Percentiles rank a stretch among this genome's conserved stretches.
phyloP scores from a whole-genome alignment of 2,329 filamentous ascomycete species.

The Alternaria tenuissima region DNA sequence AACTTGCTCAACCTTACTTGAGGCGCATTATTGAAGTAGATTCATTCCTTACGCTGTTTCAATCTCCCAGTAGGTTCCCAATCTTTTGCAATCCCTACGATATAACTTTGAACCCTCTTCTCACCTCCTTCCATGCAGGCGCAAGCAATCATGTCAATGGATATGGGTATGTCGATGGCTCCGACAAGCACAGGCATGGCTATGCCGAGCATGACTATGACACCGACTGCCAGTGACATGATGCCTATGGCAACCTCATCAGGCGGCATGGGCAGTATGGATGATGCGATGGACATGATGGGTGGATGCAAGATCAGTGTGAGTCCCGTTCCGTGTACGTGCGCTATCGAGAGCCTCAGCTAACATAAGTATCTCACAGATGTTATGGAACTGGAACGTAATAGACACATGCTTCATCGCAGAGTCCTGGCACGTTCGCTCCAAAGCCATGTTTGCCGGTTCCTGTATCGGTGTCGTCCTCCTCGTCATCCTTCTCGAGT shows the following conservation, averaged over 20 bases:
- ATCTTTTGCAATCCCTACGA: background rate
- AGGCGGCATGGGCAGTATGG: slow-evolving; percentile 34
- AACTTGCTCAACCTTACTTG: slow-evolving; percentile 19
- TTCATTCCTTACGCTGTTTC: background rate
- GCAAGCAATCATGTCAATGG: slow-evolving; percentile 22
- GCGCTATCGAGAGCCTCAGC: background rate
- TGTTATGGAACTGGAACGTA: slow-evolving; percentile 84
- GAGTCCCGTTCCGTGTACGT: slow-evolving; percentile 1
- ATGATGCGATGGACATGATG: slow-evolving; percentile 33
- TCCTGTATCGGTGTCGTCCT: slow-evolving; percentile 81
- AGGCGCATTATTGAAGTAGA: background rate
- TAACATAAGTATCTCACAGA: slow-evolving; percentile 47
- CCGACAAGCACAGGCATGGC: background rate
- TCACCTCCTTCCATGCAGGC: background rate
- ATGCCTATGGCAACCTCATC: slow-evolving; percentile 23
- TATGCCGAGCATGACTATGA: slow-evolving; percentile 19
- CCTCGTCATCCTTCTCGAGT: slow-evolving; percentile 75
- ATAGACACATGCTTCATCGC: slow-evolving; percentile 77
- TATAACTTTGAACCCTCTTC: background rate
- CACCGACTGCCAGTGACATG: slow-evolving; percentile 16
- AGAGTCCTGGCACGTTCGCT: slow-evolving; percentile 73
- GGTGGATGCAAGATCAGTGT: slow-evolving; percentile 46
- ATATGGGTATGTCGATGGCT: slow-evolving; percentile 7
- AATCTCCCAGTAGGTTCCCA: background rate
- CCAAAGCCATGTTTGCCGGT: slow-evolving; percentile 76